phyloP scores from a whole-genome alignment of 345 rosid genomes.

The Ceriops decandra region DNA sequence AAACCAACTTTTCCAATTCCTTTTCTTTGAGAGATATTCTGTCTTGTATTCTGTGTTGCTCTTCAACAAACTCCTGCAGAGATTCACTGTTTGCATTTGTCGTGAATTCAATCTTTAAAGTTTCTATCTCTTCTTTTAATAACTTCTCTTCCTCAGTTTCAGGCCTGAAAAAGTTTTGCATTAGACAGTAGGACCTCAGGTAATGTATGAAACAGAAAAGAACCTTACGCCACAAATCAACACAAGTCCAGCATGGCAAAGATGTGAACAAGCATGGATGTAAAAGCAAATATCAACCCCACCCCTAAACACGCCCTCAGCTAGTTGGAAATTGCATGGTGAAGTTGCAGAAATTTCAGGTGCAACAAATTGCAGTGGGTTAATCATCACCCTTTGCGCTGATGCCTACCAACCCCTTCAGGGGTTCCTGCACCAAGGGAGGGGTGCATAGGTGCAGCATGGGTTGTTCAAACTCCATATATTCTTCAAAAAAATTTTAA shows the following conservation, averaged over 20 bases:
- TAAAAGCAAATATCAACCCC: too few species aligned
- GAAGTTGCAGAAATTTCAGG: too few species aligned
- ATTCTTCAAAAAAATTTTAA: too few species aligned
- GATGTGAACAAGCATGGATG: too few species aligned
- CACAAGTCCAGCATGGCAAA: neutral
- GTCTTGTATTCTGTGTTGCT: conserved; percentile 34
- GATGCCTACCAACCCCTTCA: too few species aligned
- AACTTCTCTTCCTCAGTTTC: conserved; percentile 74
- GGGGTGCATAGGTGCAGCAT: too few species aligned
- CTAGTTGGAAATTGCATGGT: too few species aligned
- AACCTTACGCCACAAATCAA: conserved; percentile 14
- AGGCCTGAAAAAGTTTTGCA: conserved; percentile 51
- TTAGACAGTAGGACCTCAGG: neutral
- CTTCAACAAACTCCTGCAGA: conserved; percentile 32
- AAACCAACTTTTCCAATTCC: conserved; percentile 55
- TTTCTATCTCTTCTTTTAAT: conserved; percentile 65
- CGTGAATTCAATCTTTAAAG: conserved; percentile 38
- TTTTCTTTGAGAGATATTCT: conserved; percentile 56
- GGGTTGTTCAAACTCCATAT: too few species aligned
- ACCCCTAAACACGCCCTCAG: too few species aligned
- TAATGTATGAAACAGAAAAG: conserved; percentile 5
- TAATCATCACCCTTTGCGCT: too few species aligned
- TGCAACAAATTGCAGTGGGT: too few species aligned
- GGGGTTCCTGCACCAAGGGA: too few species aligned
- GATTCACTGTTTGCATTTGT: conserved; percentile 33